Base-by-base conservation (phyloP, 192 early-diverging fungal genomes). In the Coemansia sp. region DNA sequence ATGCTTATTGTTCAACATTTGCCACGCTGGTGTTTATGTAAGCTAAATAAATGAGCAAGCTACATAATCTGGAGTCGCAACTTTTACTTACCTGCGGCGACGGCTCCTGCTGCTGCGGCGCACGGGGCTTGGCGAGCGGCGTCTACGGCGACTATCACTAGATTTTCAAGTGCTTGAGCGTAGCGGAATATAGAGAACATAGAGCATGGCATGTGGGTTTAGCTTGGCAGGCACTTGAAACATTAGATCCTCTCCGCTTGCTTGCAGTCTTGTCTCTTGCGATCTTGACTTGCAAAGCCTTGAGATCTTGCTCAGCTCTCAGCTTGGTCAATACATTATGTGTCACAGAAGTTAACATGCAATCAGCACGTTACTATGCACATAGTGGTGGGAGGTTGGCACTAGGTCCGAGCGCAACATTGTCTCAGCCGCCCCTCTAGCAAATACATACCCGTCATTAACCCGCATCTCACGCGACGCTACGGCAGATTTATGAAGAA, bases 391-490 rank as follows among this genome's bases (percentile, higher is more conserved):
- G 31, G 56, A 34, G 6, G 3, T 58, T 18, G 18, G 48, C 31
- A 62, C 3, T 45, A 43, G 26, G 48, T 25, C 48, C 23, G 48
- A 50, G 25, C 48, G 48, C 33, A 53, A 35, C 47, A 56, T 31
- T 31, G 53, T 28, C 25, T 63, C 35, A 5, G 10, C 33, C 20
- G 62, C 28, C 3, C 56, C 25, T 25, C 6, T 28, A 14, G 52
- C 33, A 59, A 64, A 41, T 74, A 75, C 78, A 36, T 81, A 81
- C 78, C 59, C 42, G 36, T 82, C 73, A 59, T 41, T 72, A 41
- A 62, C 37, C 13, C 75, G 59, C 79, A 82, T 82, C 60, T 82
- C 79, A 60, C 79, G 74, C 56, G 79, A 77, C 34, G 75, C 75
- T 77, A 77, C 70, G 65, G 14, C 28, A 42, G 23, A 60, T 12